These are phyloP conservation scores for Dentipellis fragilis DNA, from an alignment of 768 basidiomycete species.

Conservation along the genomic window DNA sequence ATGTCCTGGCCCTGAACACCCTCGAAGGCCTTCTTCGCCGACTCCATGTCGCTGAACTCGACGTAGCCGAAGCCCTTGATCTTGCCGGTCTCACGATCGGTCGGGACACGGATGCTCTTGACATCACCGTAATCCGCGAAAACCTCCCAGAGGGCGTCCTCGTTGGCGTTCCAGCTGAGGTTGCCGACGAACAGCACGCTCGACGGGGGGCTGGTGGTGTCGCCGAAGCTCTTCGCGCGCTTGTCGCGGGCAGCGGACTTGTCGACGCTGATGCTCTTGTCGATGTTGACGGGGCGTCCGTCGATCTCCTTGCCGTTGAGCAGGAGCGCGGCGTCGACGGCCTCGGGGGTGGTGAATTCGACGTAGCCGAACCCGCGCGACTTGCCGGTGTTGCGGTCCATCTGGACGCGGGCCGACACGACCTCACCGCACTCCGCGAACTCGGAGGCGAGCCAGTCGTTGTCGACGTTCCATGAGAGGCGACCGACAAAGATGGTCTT, in stretches of 20 bases:
- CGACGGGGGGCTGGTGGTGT: slow-evolving; percentile 56
- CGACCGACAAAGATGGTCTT: slow-evolving; percentile 85
- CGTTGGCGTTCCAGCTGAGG: slow-evolving; percentile 67
- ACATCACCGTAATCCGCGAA: slow-evolving; percentile 84
- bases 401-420: slow-evolving; percentile 78
- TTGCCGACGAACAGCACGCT: slow-evolving; percentile 86
- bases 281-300: slow-evolving; percentile 80
- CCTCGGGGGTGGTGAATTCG: slow-evolving; percentile 57
- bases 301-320: slow-evolving; percentile 87
- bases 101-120: slow-evolving; percentile 82
- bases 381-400: slow-evolving; percentile 71
- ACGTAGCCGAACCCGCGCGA: slow-evolving; percentile 85
- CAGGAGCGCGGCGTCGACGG: slow-evolving; percentile 72
- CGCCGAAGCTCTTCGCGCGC: slow-evolving; percentile 70
- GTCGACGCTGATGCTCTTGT: slow-evolving; percentile 53
- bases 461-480: slow-evolving; percentile 94
- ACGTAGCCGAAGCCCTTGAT: slow-evolving; percentile 97
- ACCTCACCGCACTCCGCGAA: slow-evolving; percentile 87
- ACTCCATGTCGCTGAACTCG: slow-evolving; percentile 76
- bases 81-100: slow-evolving; percentile 81
- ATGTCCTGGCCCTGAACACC: slow-evolving; percentile 63
- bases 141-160: slow-evolving; percentile 82
- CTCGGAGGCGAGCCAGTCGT: slow-evolving; percentile 88
- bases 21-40: slow-evolving; percentile 73
- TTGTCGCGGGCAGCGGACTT: slow-evolving; percentile 49